Evolutionary conservation across 2,329 filamentous ascomycete species (phyloP).

Genomic region (Ceratocystis huliohia): DNA sequence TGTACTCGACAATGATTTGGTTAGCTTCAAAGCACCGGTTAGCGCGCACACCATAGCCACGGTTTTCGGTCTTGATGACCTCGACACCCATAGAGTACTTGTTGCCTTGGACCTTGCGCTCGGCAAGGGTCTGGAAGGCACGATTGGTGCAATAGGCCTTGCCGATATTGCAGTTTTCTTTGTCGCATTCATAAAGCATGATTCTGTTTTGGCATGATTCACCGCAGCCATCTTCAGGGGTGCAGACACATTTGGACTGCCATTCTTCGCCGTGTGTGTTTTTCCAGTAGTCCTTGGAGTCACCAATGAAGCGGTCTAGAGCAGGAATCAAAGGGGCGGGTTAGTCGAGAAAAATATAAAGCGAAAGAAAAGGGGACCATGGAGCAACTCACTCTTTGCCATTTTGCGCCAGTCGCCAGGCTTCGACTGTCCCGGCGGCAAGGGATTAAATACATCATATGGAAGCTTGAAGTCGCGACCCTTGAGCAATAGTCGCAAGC

Average conservation of each 20-base stretch:
- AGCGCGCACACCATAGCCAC: slow-evolving; percentile 82
- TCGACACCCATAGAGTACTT: slow-evolving; percentile 90
- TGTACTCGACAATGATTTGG: slow-evolving; percentile 97
- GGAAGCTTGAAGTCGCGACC: slow-evolving; percentile 79
- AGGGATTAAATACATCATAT: slow-evolving; percentile 77
- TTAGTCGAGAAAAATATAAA: slow-evolving; percentile 3
- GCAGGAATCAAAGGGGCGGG: slow-evolving; percentile 24
- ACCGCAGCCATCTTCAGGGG: slow-evolving; percentile 64
- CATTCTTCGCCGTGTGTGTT: slow-evolving; percentile 58
- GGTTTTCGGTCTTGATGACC: slow-evolving; percentile 77
- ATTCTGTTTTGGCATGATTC: slow-evolving; percentile 88
- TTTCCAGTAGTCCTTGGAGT: slow-evolving; percentile 69
- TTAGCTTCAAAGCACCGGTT: slow-evolving; percentile 77
- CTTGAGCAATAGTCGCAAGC: slow-evolving; percentile 55
- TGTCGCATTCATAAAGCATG: slow-evolving; percentile 96
- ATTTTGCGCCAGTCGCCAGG: slow-evolving; percentile 87
- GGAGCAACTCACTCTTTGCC: slow-evolving; percentile 60
- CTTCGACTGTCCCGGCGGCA: slow-evolving; percentile 75
- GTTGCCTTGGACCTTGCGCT: slow-evolving; percentile 62
- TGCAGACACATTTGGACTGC: slow-evolving; percentile 66
- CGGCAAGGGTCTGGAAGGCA: slow-evolving; percentile 67
- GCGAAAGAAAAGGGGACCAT: background rate
- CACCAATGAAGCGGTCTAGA: slow-evolving; percentile 77
- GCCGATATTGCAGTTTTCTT: slow-evolving; percentile 72
- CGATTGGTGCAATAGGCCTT: slow-evolving; percentile 70